Percentiles rank a stretch among this genome's conserved stretches.
These are phyloP conservation scores for Penstemon newberryi DNA, from an alignment of 257 asterid genomes.

Conservation along the genomic window DNA sequence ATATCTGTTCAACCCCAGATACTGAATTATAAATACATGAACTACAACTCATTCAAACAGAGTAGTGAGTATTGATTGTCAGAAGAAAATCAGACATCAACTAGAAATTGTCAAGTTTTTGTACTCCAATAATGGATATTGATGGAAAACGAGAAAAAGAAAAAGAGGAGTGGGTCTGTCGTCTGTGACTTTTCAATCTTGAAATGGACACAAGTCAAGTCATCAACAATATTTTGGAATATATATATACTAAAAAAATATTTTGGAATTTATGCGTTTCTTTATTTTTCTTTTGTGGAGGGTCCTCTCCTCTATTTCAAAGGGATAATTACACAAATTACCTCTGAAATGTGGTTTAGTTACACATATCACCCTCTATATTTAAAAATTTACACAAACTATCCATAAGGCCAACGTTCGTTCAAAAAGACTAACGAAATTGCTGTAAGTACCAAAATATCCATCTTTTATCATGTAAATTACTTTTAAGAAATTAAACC, in stretches of 20 bases:
- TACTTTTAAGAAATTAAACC: no score
- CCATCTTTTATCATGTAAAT: no score
- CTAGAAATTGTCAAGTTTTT: no score
- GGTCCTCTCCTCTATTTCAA: no score
- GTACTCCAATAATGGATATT: neutral
- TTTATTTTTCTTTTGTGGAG: neutral
- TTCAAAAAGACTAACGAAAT: no score
- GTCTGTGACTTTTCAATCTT: neutral
- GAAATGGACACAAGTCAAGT: constrained; percentile 25
- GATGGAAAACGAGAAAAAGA: constrained; percentile 22
- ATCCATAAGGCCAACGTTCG: no score
- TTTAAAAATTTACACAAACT: no score
- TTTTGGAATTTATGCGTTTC: neutral
- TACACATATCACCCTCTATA: no score
- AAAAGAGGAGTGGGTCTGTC: neutral
- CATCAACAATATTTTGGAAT: constrained; percentile 5
- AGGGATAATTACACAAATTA: no score
- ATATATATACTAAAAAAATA: neutral
- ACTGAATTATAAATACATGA: neutral
- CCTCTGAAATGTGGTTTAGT: no score
- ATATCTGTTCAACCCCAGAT: neutral
- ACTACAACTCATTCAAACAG: neutral
- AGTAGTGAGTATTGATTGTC: neutral
- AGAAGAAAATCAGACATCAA: neutral
- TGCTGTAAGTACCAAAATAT: no score